A percentile compares a stretch with the other conserved stretches of the same genome.
Conservation (phyloP, 2,329 filamentous ascomycete genomes). For the Aureobasidium musti region DNA sequence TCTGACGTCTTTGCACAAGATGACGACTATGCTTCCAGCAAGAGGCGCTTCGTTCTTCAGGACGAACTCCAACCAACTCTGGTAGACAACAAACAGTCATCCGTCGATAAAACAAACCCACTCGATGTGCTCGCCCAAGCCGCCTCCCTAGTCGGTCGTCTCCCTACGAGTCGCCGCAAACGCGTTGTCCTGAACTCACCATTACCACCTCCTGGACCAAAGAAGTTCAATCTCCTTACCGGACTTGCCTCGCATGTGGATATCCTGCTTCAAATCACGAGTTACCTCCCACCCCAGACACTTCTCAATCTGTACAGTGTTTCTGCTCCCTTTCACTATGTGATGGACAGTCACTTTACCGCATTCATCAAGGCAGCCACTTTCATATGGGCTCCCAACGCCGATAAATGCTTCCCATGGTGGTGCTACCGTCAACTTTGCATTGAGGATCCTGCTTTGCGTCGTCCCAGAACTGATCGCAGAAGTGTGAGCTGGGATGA, state of each 20-base stretch:
- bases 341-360: slow-evolving; percentile 61
- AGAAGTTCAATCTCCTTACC: slow-evolving; percentile 41
- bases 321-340: slow-evolving; percentile 62
- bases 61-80: neutral
- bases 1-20: neutral
- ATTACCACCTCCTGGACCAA: neutral
- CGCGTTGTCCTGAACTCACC: slow-evolving; percentile 10
- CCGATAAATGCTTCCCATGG: slow-evolving; percentile 62
- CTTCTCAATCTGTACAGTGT: slow-evolving; percentile 66
- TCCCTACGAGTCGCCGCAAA: neutral
- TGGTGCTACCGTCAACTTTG: slow-evolving; percentile 59
- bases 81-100: neutral
- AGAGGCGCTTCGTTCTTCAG: slow-evolving; percentile 15
- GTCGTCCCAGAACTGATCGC: slow-evolving; percentile 7
- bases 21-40: neutral
- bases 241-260: slow-evolving; percentile 47
- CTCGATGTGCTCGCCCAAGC: slow-evolving; percentile 16
- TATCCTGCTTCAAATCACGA: slow-evolving; percentile 58
- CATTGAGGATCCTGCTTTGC: slow-evolving; percentile 59
- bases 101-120: neutral
- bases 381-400: slow-evolving; percentile 55
- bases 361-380: slow-evolving; percentile 62
- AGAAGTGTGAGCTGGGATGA: slow-evolving; percentile 27
- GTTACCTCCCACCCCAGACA: slow-evolving; percentile 57
- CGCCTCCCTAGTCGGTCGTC: neutral